phyloP scores from a whole-genome alignment of 257 asterid species.

The Solanum pennellii region DNA sequence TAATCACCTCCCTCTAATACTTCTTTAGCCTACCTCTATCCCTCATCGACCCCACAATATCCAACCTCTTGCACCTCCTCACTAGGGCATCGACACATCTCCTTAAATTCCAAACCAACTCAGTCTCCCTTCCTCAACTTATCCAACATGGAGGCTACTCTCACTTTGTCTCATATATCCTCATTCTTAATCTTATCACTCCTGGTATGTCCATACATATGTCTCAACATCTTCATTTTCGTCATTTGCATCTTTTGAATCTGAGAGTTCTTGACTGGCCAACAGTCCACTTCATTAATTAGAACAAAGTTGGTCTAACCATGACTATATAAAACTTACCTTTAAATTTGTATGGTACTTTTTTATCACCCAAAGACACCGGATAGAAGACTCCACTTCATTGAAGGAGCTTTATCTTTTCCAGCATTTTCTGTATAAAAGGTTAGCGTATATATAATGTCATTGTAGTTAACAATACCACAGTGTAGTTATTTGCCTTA shows the following conservation, averaged over 20 bases:
- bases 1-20: too few species aligned
- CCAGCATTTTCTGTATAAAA: neutral
- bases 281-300: too few species aligned
- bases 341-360: neutral
- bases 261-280: neutral
- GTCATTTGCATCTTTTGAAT: neutral
- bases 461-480: neutral
- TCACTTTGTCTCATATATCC: neutral
- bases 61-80: too few species aligned
- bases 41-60: too few species aligned
- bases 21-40: too few species aligned
- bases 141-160: neutral
- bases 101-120: neutral
- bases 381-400: neutral
- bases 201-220: neutral
- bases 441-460: neutral
- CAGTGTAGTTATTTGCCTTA: neutral
- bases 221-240: neutral
- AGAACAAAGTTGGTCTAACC: too few species aligned
- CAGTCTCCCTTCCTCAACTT: neutral
- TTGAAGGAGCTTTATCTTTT: neutral
- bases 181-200: neutral
- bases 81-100: too few species aligned
- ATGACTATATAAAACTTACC: neutral
- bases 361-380: neutral